phyloP scores from a whole-genome alignment of 768 basidiomycete species.

The Tephrocybe sp. region DNA sequence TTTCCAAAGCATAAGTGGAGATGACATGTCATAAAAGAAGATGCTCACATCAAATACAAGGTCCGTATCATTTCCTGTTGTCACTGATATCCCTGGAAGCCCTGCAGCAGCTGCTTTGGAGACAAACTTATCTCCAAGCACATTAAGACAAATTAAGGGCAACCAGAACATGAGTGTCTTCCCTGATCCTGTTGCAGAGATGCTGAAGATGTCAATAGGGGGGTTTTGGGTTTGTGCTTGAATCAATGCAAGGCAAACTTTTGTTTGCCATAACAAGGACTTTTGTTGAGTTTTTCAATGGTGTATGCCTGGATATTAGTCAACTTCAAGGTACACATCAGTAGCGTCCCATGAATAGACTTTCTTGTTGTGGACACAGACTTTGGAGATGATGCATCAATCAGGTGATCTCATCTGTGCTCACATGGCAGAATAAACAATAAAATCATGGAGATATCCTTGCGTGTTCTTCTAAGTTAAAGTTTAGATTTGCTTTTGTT shows the following conservation, averaged over 20 bases:
- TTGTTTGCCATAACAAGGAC: conserved; percentile 2
- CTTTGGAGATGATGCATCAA: neutral
- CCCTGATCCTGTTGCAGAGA: conserved; percentile 22
- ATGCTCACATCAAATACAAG: conserved; percentile 19
- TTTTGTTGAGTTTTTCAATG: neutral
- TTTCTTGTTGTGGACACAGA: neutral
- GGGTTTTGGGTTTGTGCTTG: neutral
- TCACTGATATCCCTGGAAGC: conserved; percentile 16
- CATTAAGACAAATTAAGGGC: conserved; percentile 21
- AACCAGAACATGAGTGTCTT: conserved; percentile 26
- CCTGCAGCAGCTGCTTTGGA: conserved; percentile 11
- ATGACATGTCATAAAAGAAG: neutral
- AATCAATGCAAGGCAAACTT: neutral
- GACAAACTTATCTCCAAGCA: conserved; percentile 20
- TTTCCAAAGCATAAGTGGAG: neutral
- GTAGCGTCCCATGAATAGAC: no score
- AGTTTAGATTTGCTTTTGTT: conserved; percentile 6
- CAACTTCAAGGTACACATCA: no score
- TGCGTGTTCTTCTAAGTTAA: conserved; percentile 4
- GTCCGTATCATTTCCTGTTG: conserved; percentile 12
- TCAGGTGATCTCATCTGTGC: neutral
- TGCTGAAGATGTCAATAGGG: conserved; percentile 17
- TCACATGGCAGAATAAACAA: neutral
- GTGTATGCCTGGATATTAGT: neutral
- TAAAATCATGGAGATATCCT: neutral